These are phyloP conservation scores for Eleusine indica DNA, from an alignment of 176 grass and related monocot genomes.

Conservation along the genomic window DNA sequence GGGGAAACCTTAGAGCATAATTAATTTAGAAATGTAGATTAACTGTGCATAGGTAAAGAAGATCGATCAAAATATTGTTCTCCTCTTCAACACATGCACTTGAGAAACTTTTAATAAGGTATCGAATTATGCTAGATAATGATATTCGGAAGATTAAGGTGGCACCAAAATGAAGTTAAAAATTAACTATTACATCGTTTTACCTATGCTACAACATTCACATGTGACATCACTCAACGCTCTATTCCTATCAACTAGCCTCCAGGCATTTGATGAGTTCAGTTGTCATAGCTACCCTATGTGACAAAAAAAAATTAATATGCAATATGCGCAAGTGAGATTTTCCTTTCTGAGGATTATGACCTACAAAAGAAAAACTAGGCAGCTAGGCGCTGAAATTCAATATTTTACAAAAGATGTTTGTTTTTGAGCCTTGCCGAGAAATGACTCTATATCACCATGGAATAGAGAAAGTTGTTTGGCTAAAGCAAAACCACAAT, in stretches of 20 bases:
- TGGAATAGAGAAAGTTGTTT: constrained; percentile 76
- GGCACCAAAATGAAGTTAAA: background rate
- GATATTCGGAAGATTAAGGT: constrained; percentile 20
- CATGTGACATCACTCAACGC: constrained; percentile 11
- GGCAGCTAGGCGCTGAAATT: background rate
- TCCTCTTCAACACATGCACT: background rate
- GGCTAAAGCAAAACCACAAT: constrained; percentile 88
- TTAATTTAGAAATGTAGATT: background rate
- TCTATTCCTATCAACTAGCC: constrained; percentile 20
- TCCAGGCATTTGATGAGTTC: constrained; percentile 11
- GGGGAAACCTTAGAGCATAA: background rate
- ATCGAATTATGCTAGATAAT: background rate
- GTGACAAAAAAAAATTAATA: constrained; percentile 24
- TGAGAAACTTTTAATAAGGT: background rate
- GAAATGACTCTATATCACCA: constrained; percentile 66
- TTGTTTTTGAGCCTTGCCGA: constrained; percentile 83
- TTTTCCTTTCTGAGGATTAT: background rate
- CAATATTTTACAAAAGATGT: constrained; percentile 86
- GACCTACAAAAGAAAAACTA: constrained; percentile 5
- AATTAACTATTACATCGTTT: constrained; percentile 8
- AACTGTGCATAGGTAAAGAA: background rate
- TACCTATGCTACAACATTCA: constrained; percentile 13
- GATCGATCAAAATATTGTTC: background rate
- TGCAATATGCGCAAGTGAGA: background rate
- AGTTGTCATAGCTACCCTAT: background rate